A percentile compares a stretch with the other conserved stretches of the same genome.
Evolutionary conservation across 2,329 filamentous ascomycete species (phyloP).

Genomic region (Pseudogymnoascus sp.): DNA sequence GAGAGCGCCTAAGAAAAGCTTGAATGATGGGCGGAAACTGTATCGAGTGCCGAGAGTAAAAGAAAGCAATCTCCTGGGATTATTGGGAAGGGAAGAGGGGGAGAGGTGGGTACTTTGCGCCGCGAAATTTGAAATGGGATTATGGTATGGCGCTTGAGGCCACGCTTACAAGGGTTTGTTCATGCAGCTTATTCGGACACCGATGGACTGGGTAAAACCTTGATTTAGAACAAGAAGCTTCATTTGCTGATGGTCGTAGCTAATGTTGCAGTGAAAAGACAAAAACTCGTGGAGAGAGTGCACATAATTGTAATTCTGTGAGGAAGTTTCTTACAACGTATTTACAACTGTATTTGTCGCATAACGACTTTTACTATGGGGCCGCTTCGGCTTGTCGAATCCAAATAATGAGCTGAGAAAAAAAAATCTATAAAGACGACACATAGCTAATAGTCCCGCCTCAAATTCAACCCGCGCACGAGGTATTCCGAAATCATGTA

Average conservation of each 20-base stretch:
- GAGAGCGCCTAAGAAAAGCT: constrained; percentile 9
- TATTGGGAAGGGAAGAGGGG: neutral
- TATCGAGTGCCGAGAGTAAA: neutral
- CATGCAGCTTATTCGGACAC: constrained; percentile 3
- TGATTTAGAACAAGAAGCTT: neutral
- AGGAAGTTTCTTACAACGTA: neutral
- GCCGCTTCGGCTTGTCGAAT: neutral
- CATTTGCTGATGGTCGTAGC: neutral
- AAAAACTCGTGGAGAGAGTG: neutral
- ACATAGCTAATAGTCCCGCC: constrained; percentile 1
- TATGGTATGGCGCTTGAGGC: constrained; percentile 9
- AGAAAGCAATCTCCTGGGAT: neutral
- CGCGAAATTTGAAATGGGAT: constrained; percentile 4
- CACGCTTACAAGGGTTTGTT: neutral
- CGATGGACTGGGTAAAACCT: neutral
- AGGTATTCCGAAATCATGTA: constrained; percentile 6
- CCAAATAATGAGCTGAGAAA: neutral
- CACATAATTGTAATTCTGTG: neutral
- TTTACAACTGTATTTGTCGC: constrained; percentile 3
- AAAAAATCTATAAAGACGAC: neutral
- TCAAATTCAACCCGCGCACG: neutral
- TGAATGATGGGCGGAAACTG: neutral
- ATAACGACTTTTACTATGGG: neutral
- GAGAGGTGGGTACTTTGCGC: neutral
- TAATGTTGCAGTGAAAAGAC: neutral